A percentile compares a stretch with the other conserved stretches of the same genome.
phyloP scores from a whole-genome alignment of 768 basidiomycete genomes.

The Russula emetica region DNA sequence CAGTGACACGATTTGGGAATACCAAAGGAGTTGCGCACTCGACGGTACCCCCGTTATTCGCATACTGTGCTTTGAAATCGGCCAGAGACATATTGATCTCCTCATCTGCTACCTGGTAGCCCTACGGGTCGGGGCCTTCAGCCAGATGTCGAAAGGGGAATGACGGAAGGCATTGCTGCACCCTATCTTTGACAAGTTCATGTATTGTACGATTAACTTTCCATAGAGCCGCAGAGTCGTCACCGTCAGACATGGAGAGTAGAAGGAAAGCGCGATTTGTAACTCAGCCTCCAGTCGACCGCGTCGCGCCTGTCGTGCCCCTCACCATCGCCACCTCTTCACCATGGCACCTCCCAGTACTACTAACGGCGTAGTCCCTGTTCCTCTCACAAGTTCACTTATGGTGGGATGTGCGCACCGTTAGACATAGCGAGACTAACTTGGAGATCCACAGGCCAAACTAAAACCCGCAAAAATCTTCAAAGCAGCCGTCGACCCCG shows the following conservation, averaged over 20 bases:
- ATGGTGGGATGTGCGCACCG: constrained; percentile 32
- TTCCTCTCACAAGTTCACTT: constrained; percentile 31
- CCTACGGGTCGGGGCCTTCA: constrained; percentile 49
- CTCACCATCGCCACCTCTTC: not conserved
- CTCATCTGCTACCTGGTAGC: constrained; percentile 89
- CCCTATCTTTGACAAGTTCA: constrained; percentile 93
- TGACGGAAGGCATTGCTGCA: constrained; percentile 38
- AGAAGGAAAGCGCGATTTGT: constrained; percentile 38
- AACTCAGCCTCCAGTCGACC: constrained; percentile 47
- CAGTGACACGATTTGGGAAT: not conserved
- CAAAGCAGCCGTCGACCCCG: constrained; percentile 67
- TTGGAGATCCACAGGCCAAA: constrained; percentile 45
- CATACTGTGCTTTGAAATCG: constrained; percentile 70
- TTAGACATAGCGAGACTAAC: not conserved
- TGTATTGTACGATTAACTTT: constrained; percentile 95
- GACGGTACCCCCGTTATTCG: constrained; percentile 65
- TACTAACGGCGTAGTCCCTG: constrained; percentile 9
- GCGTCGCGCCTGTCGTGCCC: not conserved
- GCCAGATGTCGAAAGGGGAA: constrained; percentile 20
- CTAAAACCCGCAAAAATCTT: constrained; percentile 89
- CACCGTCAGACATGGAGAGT: constrained; percentile 58
- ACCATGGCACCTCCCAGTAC: constrained; percentile 22
- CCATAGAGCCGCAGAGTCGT: constrained; percentile 88
- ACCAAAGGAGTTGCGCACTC: constrained; percentile 58
- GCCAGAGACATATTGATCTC: constrained; percentile 87